phyloP scores from a whole-genome alignment of 129 eudicot species.

The Centrapalus pauciflorus region DNA sequence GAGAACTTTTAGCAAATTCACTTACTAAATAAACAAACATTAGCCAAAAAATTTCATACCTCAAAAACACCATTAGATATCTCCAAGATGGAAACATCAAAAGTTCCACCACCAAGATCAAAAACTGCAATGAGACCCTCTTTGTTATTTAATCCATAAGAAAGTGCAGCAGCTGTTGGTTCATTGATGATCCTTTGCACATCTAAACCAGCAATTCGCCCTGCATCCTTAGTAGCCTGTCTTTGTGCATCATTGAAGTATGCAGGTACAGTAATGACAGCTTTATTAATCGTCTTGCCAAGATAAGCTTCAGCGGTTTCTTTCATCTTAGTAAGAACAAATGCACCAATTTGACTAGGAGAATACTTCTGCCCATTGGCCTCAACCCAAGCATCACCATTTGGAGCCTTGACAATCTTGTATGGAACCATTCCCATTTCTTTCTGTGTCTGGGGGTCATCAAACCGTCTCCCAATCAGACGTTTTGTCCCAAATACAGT shows the following conservation, averaged over 20 bases:
- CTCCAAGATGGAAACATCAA: slow-evolving; percentile 94
- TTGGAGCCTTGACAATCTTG: slow-evolving; percentile 79
- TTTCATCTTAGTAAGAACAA: slow-evolving; percentile 88
- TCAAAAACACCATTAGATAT: slow-evolving; percentile 94
- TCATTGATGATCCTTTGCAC: slow-evolving; percentile 92
- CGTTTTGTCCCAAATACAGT: slow-evolving; percentile 86
- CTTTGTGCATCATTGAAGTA: slow-evolving; percentile 96
- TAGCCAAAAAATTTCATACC: slow-evolving; percentile 27
- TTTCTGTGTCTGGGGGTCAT: slow-evolving; percentile 78
- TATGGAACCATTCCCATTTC: slow-evolving; percentile 95
- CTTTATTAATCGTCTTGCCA: slow-evolving; percentile 70
- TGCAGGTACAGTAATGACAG: slow-evolving; percentile 92
- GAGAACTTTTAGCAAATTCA: not conserved
- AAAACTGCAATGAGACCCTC: slow-evolving; percentile 96
- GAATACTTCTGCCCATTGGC: slow-evolving; percentile 92
- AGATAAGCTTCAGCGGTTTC: slow-evolving; percentile 97
- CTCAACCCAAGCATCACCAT: slow-evolving; percentile 99
- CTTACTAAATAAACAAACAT: not conserved
- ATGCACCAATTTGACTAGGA: slow-evolving; percentile 93
- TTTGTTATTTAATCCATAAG: slow-evolving; percentile 83
- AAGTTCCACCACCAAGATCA: slow-evolving; percentile 99
- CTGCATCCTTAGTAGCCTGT: slow-evolving; percentile 98
- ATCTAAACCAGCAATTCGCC: slow-evolving; percentile 86
- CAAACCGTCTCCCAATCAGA: slow-evolving; percentile 82
- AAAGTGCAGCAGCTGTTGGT: slow-evolving; percentile 97